Evolutionary conservation across 2,329 filamentous ascomycete genomes (phyloP), one percentile per base, ranked within the genome.

Genomic region (Arthroderma sp.): DNA sequence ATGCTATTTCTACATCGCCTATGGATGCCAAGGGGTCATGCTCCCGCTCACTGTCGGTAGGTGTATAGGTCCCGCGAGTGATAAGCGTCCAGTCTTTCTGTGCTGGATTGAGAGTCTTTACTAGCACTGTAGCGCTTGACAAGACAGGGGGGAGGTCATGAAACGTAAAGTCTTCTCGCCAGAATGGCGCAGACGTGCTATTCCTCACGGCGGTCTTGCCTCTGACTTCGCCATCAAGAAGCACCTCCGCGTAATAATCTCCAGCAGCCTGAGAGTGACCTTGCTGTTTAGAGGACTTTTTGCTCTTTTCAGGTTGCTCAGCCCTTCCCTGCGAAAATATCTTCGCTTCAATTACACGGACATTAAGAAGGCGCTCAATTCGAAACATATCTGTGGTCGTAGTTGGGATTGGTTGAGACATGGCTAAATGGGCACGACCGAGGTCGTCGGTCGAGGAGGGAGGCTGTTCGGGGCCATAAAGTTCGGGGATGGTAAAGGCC

Each of bases 401-500:
- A 19, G 69, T 65, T 8, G 67, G 59, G 21, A 64, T 63, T 38
- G 33, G 15, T 37, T 66, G 60, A 37, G 68, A 61, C 38, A 65
- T 62, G 21, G 63, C 59, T 9, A 67, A 59, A 51, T 68, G 64
- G 19, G 65, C 61, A 33, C 66, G 65, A 11, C 74, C 66, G 8
- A 75, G 64, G 41, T 81, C 76, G 15, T 82, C 68, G 57, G 67
- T 61, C 33, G 63, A 55, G 8, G 63, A 55, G 8, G 65, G 57
- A 15, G 62, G 63, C 58, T 76, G 73, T 60, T 80, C 79, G n/a
- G 81, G 80, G 1, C 84, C 88, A 67, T 95, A 97, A 11, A 97
- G 78, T 65, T 96, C 90, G 0, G 93, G 91, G 49, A 95, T 85
- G 0, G 91, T 89, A 70, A 96, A 96, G 0, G 91, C 90, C 61